phyloP scores from a whole-genome alignment of 1,284 basidiomycete species.

The Cryptococcus jaspeensis region DNA sequence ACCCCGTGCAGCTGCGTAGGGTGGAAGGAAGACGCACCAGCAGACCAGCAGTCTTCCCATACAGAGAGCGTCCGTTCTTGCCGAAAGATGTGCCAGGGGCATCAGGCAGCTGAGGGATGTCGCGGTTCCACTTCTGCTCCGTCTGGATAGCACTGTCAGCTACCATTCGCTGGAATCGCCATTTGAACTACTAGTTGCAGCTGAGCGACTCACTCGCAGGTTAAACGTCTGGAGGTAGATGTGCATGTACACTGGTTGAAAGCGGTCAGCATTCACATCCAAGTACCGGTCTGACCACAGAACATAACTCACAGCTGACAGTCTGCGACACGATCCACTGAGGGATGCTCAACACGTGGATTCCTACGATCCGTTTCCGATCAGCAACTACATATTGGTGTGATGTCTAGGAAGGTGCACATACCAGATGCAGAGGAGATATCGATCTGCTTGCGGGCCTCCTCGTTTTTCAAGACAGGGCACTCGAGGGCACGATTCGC shows the following conservation, averaged over 20 bases:
- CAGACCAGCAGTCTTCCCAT: conserved; percentile 34
- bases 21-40: conserved; percentile 5
- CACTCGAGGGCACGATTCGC: conserved; percentile 34
- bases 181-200: background rate
- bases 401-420: background rate
- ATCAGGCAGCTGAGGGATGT: conserved; percentile 10
- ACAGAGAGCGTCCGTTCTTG: conserved; percentile 11
- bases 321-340: conserved; percentile 42
- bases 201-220: conserved; percentile 4
- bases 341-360: conserved; percentile 46
- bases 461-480: conserved; percentile 25
- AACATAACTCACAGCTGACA: conserved; percentile 27
- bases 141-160: conserved; percentile 1
- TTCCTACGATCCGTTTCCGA: conserved; percentile 30
- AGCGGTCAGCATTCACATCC: background rate
- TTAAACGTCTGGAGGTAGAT: conserved; percentile 15
- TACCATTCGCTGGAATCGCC: background rate
- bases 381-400: too few relatives aligned
- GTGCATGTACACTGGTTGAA: conserved; percentile 8
- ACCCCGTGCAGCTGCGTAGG: background rate
- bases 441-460: conserved; percentile 29
- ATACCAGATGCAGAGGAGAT: conserved; percentile 36
- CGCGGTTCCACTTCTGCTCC: conserved; percentile 11
- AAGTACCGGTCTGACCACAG: background rate
- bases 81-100: conserved; percentile 1